These are phyloP conservation scores for Micractinium sp. DNA, from an alignment of 139 green algal genomes.

Conservation along the genomic window DNA sequence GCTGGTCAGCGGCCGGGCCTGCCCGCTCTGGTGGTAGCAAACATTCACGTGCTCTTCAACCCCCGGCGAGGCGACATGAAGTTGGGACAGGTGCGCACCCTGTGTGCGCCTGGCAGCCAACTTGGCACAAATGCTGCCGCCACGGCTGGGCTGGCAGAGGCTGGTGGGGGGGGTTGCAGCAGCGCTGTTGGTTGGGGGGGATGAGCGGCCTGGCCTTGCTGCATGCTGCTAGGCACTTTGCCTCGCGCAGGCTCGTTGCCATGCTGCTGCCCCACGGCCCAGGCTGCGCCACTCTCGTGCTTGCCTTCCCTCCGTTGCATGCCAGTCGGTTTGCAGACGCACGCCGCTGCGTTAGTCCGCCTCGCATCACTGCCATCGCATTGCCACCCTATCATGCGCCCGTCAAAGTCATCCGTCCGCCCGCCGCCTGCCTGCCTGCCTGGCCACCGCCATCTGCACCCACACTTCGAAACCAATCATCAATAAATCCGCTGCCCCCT, in stretches of 20 bases:
- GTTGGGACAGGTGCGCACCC: conserved; percentile 63
- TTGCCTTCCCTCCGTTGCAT: no score
- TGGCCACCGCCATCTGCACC: neutral
- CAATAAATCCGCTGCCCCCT: neutral
- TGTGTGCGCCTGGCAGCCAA: neutral
- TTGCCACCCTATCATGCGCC: no score
- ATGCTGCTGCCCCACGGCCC: no score
- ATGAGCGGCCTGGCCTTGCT: no score
- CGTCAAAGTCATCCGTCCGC: neutral
- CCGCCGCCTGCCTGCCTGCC: no score
- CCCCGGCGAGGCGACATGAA: conserved; percentile 85
- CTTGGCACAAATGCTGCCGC: neutral
- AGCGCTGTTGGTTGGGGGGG: neutral
- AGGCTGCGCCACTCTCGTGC: no score
- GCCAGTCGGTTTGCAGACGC: no score
- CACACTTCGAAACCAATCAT: no score
- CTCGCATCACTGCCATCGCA: no score
- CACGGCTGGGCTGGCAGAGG: no score
- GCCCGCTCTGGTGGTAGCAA: conserved; percentile 70
- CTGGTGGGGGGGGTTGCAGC: neutral
- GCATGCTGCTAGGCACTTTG: no score
- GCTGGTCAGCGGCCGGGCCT: conserved; percentile 20
- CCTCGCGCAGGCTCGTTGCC: neutral
- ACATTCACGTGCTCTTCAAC: conserved; percentile 92
- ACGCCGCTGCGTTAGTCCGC: no score